These are phyloP conservation scores for Lanmaoa rubissima DNA, from an alignment of 768 basidiomycete genomes.

Conservation along the genomic window DNA sequence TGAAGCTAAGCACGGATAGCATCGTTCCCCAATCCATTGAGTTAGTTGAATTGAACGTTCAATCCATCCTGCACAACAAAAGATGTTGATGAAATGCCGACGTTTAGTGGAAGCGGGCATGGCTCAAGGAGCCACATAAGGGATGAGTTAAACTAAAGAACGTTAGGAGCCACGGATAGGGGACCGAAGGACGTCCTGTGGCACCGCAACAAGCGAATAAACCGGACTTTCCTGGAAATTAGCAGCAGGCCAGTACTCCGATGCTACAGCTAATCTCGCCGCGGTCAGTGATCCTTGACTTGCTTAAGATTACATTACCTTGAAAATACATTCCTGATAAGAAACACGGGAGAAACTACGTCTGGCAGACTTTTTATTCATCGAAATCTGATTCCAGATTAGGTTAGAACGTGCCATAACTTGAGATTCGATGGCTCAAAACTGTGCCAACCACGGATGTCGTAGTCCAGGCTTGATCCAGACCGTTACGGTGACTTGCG, in stretches of 20 bases:
- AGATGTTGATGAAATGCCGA: neutral
- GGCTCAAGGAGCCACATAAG: neutral
- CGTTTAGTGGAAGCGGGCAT: neutral
- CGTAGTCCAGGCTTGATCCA: neutral
- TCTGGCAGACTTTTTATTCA: neutral
- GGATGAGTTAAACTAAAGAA: neutral
- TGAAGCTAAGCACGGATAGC: neutral
- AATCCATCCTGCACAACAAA: slow-evolving; percentile 20
- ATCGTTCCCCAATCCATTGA: neutral
- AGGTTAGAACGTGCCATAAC: neutral
- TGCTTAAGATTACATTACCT: neutral
- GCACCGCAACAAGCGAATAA: neutral
- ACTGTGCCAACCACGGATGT: neutral
- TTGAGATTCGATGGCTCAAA: neutral
- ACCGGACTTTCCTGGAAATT: neutral
- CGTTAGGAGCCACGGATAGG: slow-evolving; percentile 6
- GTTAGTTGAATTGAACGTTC: slow-evolving; percentile 3
- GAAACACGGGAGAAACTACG: neutral
- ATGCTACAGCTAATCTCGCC: neutral
- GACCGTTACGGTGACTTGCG: neutral
- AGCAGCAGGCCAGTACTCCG: neutral
- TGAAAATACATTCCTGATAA: neutral
- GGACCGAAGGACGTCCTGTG: slow-evolving; percentile 3
- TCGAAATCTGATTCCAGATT: no score
- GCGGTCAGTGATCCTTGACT: neutral